phyloP scores from a whole-genome alignment of 2,329 filamentous ascomycete species.

The Sordariomycetes sp. region DNA sequence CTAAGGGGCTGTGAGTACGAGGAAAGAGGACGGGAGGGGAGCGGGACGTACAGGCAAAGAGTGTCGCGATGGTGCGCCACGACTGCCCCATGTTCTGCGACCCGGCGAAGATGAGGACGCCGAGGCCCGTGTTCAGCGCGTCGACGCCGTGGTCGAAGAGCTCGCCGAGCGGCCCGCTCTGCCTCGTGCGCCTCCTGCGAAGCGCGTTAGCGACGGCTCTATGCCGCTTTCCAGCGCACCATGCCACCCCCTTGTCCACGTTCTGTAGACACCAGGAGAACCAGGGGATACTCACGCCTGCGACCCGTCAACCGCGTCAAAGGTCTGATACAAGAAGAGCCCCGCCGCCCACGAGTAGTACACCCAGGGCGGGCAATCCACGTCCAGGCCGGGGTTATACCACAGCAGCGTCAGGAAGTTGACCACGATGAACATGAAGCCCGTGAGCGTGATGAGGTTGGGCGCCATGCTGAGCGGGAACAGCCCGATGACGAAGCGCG shows the following conservation, averaged over 20 bases:
- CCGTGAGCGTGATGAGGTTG: constrained; percentile 76
- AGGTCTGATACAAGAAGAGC: constrained; percentile 93
- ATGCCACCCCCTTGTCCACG: neutral
- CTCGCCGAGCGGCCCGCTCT: constrained; percentile 88
- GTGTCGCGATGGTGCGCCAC: constrained; percentile 72
- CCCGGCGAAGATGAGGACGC: constrained; percentile 81
- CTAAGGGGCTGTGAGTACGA: constrained; percentile 23
- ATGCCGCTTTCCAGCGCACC: neutral
- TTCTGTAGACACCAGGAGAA: neutral
- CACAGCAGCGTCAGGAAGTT: constrained; percentile 89
- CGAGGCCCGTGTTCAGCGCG: constrained; percentile 89
- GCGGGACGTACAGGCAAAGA: constrained; percentile 60
- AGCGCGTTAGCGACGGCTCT: neutral
- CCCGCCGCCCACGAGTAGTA: constrained; percentile 86
- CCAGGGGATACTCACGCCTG: constrained; percentile 58
- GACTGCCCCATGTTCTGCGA: constrained; percentile 87
- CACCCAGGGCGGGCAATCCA: constrained; percentile 89
- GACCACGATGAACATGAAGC: constrained; percentile 77
- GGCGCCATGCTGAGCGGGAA: constrained; percentile 95
- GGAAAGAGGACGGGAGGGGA: neutral
- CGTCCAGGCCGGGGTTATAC: constrained; percentile 90
- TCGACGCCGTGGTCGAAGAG: constrained; percentile 97
- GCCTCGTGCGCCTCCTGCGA: constrained; percentile 65
- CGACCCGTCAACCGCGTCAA: constrained; percentile 89
- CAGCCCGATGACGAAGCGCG: constrained; percentile 80